Conservation (phyloP, 805 yeast species). For the Sugiyamaella floridensis region DNA sequence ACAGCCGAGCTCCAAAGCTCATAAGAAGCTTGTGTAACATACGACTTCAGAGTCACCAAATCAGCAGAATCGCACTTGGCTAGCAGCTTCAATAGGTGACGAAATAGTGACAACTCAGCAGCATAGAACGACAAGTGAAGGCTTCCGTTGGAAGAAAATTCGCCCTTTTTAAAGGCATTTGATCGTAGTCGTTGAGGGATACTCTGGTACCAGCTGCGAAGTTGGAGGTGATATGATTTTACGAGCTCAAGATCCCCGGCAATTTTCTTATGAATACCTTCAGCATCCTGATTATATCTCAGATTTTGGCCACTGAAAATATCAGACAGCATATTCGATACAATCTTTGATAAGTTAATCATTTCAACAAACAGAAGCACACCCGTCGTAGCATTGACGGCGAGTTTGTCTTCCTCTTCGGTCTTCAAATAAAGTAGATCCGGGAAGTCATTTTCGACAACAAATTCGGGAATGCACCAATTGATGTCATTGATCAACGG, state of each 20-base stretch:
- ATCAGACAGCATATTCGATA: constrained; percentile 20
- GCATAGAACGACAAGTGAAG: constrained; percentile 24
- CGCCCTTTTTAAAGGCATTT: constrained; percentile 20
- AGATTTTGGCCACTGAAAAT: constrained; percentile 17
- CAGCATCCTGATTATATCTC: neutral
- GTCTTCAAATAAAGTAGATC: constrained; percentile 7
- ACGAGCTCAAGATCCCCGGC: constrained; percentile 16
- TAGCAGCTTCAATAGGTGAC: constrained; percentile 20
- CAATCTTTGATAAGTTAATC: constrained; percentile 18
- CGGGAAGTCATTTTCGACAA: constrained; percentile 12
- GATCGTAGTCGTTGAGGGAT: constrained; percentile 22
- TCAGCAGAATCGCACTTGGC: constrained; percentile 15
- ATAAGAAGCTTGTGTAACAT: constrained; percentile 20
- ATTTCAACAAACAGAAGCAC: constrained; percentile 20
- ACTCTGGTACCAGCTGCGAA: constrained; percentile 23
- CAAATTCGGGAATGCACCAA: constrained; percentile 65
- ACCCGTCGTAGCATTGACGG: constrained; percentile 19
- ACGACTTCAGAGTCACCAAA: constrained; percentile 17
- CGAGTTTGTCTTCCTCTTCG: constrained; percentile 1
- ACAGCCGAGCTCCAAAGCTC: constrained; percentile 24
- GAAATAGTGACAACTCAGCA: constrained; percentile 23
- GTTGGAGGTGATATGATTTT: constrained; percentile 18
- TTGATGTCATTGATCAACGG: constrained; percentile 65
- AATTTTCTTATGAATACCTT: constrained; percentile 6
- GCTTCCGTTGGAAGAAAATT: constrained; percentile 22